These are phyloP conservation scores for Fusarium sp. DNA, from an alignment of 2,329 filamentous ascomycete species.

Conservation along the genomic window DNA sequence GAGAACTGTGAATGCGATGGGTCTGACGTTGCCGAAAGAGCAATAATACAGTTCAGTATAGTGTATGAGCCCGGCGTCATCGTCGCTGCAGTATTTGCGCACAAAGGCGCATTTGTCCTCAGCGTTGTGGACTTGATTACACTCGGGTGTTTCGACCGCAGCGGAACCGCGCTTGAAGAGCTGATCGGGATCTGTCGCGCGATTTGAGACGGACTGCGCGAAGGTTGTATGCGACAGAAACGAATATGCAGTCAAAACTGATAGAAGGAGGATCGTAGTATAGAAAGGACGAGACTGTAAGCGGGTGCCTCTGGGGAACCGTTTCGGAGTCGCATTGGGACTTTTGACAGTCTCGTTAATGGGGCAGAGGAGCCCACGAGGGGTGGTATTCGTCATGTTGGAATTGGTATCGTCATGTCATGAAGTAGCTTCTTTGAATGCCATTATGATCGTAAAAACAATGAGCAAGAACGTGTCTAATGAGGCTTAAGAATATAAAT, in stretches of 20 bases:
- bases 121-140: slow-evolving; percentile 81
- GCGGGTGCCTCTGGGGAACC: slow-evolving; percentile 49
- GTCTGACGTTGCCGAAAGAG: slow-evolving; percentile 72
- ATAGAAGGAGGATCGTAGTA: slow-evolving; percentile 59
- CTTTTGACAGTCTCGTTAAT: slow-evolving; percentile 10
- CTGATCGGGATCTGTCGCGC: slow-evolving; percentile 16
- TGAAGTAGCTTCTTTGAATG: slow-evolving; percentile 26
- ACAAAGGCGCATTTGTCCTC: slow-evolving; percentile 90
- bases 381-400: slow-evolving; percentile 32
- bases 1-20: slow-evolving; percentile 82
- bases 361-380: slow-evolving; percentile 15
- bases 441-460: slow-evolving; percentile 18
- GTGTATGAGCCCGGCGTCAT: slow-evolving; percentile 88
- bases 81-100: slow-evolving; percentile 82
- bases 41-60: slow-evolving; percentile 96
- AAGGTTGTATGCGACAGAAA: slow-evolving; percentile 50
- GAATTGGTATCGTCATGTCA: slow-evolving; percentile 41
- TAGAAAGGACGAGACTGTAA: slow-evolving; percentile 63
- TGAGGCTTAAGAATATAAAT: not conserved
- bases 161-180: slow-evolving; percentile 45
- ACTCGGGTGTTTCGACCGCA: slow-evolving; percentile 63
- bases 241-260: slow-evolving; percentile 59
- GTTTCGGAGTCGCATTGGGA: slow-evolving; percentile 14
- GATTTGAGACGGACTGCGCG: slow-evolving; percentile 17
- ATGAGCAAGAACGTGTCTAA: not conserved